Base-by-base conservation (phyloP, 2,329 filamentous ascomycete genomes). In the Ophiostoma sp. region DNA sequence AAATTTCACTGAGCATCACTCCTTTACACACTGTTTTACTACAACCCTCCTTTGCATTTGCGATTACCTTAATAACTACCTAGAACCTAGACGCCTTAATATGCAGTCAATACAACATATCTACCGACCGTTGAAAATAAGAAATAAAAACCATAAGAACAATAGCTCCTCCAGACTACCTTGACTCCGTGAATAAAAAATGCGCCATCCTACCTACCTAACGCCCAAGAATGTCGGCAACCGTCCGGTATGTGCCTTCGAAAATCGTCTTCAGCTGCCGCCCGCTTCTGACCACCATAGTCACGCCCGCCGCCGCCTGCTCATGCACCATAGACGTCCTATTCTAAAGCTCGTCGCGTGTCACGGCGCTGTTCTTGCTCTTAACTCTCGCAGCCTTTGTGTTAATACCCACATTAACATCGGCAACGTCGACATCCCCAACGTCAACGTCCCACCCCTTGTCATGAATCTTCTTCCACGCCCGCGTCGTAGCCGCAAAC, bases 401-500 rank as follows among this genome's bases (percentile, higher is more conserved):
- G 8, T 11, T 9, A 1, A 17, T 28, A 6, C n/a, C 42, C 12
- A 9, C 4, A 45, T 17, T 17, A 45, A 45, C 19, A 45, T 45
- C 42, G 3, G 7, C 42, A 45, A 17, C 42, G 42, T 11, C n/a
- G 19, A 25, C 8, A 28, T 28, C 57, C 6, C 3, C 33, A 19
- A 66, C 36, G 15, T n/a, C 50, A 9, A 22, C 64, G 11, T 39
- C 50, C 50, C 59, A 63, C 9, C 66, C 31, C 1, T 31, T 42
- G 11, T 69, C 48, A 6, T 52, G 28, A 0, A 73, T 63, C 33
- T 69, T 57, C 17, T 75, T 75, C 66, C 82, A 55, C 5, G 78
- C 78, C 9, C 78, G 69, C 70, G 76, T 78, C 28, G 82, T 76
- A 3, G 82, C 82, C 45, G 75, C 75, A 12, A 87, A 78, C 72